Evolutionary conservation across 495 filamentous ascomycete genomes (phyloP), one percentile per base, ranked within the genome.

Genomic region (Penicillium cosmopolitanum): DNA sequence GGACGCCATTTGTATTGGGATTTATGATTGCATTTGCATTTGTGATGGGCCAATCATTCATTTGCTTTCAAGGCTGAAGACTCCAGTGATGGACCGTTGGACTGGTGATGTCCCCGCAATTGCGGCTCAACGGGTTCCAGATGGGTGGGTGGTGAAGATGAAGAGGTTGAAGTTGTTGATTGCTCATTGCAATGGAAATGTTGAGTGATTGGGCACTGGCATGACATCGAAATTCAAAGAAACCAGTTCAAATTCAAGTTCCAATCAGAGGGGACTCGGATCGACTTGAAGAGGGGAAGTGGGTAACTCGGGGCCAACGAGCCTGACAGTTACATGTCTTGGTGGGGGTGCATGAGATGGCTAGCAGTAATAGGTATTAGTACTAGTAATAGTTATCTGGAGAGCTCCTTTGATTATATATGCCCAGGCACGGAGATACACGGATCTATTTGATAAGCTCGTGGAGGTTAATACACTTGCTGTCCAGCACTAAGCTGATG

Each of bases 251-350:
- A 31, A 6, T 2, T 23, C 23, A 31, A 31, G 28, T 7, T 9
- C 28, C 28, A 31, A 31, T 31, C 6, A 31, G 28, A 31, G 35
- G 31, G 34, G 13, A n/a, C n/a, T n/a, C n/a, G n/a, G n/a, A 23
- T 50, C 53, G n/a, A 21, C n/a, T 46, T 10, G 21, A 48, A 28
- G 46, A 54, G 63, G 53, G 36, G 64, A 61, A 61, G 64, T 67
- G 61, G 64, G 42, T 67, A 58, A 43, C 31, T 40, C 19, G 38
- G 61, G 61, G 47, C 51, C 50, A 34, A 56, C 23, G 46, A 28
- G 5, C 28, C 28, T 31, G 28, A 31, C 28, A 31, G 28, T 61
- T 47, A 62, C 61, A 16, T 63, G 61, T 64, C 64, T 67, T 67
- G 64, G 64, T 61, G 44, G 25, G 42, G 16, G 42, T 44, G 42